Percentiles rank a stretch among this genome's conserved stretches.
Evolutionary conservation across 306 rosid genomes (phyloP).

Genomic region (Cucumis melo): DNA sequence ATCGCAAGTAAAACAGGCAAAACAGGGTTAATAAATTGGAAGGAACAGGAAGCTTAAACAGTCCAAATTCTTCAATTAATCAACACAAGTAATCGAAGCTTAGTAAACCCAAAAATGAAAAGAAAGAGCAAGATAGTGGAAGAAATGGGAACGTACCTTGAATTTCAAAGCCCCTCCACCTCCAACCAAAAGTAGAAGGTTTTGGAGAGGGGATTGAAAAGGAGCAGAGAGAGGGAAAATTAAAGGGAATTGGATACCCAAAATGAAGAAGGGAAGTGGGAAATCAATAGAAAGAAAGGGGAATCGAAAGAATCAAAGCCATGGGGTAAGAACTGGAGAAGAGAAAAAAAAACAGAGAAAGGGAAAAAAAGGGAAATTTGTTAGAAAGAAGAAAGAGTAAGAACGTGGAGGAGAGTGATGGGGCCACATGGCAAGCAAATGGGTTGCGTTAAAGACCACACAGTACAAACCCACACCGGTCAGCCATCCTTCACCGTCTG

Average conservation of each 20-base stretch:
- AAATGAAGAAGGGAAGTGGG: constrained; percentile 17
- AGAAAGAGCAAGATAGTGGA: neutral
- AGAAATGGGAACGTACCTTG: constrained; percentile 19
- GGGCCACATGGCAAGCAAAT: neutral
- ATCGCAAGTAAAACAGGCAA: neutral
- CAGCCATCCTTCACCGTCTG: neutral
- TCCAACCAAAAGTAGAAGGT: constrained; percentile 27
- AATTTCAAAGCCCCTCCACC: neutral
- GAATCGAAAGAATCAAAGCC: neutral
- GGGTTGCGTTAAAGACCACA: neutral
- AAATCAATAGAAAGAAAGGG: neutral
- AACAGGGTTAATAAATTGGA: neutral
- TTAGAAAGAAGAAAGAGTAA: neutral
- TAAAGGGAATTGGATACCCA: constrained; percentile 33
- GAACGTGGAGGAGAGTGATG: constrained; percentile 7
- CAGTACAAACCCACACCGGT: neutral
- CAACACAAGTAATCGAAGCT: neutral
- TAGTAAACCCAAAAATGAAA: neutral
- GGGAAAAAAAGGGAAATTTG: neutral
- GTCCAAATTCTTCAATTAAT: neutral
- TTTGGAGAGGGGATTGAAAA: neutral
- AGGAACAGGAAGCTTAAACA: neutral
- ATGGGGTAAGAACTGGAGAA: neutral
- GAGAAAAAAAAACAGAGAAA: neutral
- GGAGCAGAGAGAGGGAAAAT: neutral